Conservation (phyloP, 2,329 filamentous ascomycete genomes). For the Cladosporium sp. region DNA sequence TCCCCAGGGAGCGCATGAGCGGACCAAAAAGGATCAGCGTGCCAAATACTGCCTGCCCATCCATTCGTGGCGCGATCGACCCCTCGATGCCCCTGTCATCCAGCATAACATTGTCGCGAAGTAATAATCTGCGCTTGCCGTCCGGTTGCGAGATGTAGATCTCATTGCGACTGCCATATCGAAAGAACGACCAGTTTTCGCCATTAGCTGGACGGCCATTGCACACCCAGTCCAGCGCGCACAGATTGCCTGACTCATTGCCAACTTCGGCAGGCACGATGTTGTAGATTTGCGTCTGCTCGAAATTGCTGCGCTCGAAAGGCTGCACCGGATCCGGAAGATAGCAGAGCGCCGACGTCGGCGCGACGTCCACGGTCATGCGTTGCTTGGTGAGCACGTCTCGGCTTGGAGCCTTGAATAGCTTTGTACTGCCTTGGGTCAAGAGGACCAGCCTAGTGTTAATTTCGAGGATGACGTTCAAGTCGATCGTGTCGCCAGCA, state of each 20-base stretch:
- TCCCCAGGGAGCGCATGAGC: conserved; percentile 57
- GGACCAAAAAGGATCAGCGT: conserved; percentile 77
- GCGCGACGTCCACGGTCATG: conserved; percentile 43
- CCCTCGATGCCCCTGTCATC: conserved; percentile 30
- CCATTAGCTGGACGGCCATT: conserved; percentile 78
- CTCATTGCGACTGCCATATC: conserved; percentile 82
- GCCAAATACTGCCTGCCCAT: conserved; percentile 69
- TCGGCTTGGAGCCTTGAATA: conserved; percentile 70
- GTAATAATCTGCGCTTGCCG: conserved; percentile 53
- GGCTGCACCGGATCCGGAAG: conserved; percentile 92
- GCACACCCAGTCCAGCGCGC: conserved; percentile 89
- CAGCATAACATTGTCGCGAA: conserved; percentile 80
- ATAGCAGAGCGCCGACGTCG: conserved; percentile 51
- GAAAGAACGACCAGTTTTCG: conserved; percentile 78
- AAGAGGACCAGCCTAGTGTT: conserved; percentile 58
- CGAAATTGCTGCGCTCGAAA: conserved; percentile 75
- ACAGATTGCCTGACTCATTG: conserved; percentile 48
- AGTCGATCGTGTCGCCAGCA: conserved; percentile 72
- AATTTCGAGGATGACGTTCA: conserved; percentile 60
- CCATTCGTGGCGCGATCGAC: conserved; percentile 53
- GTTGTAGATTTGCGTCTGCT: conserved; percentile 74
- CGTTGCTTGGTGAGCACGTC: conserved; percentile 29
- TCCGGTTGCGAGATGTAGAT: conserved; percentile 54
- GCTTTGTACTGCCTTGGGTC: conserved; percentile 79
- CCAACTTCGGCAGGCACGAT: conserved; percentile 12